These are phyloP conservation scores for Candida silvicultrix DNA, from an alignment of 805 yeast genomes.

Conservation along the genomic window DNA sequence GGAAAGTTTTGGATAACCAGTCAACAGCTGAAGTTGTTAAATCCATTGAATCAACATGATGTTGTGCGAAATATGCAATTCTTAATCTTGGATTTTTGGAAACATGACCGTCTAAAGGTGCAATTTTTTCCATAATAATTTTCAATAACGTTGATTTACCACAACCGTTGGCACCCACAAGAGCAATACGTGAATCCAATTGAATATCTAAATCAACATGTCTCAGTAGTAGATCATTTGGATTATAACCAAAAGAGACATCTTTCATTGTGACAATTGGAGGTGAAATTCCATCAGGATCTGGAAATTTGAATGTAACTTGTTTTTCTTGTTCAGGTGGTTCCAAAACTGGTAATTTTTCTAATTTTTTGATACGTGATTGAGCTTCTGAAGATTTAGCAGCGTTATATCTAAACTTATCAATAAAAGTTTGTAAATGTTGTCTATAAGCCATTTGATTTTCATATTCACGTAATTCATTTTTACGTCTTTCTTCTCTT, in stretches of 20 bases:
- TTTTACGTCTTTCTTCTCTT: slow-evolving; percentile 91
- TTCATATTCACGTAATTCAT: slow-evolving; percentile 90
- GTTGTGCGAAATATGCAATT: slow-evolving; percentile 97
- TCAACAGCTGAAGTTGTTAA: slow-evolving; percentile 77
- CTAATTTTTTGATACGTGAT: slow-evolving; percentile 93
- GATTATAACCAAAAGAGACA: slow-evolving; percentile 80
- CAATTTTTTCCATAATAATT: slow-evolving; percentile 69
- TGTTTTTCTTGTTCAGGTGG: slow-evolving; percentile 90
- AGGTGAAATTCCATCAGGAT: slow-evolving; percentile 87
- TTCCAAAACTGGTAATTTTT: slow-evolving; percentile 86
- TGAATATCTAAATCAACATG: slow-evolving; percentile 87
- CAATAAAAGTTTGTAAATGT: slow-evolving; percentile 92
- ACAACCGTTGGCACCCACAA: slow-evolving; percentile 98
- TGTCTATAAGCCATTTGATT: slow-evolving; percentile 94
- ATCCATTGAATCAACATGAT: slow-evolving; percentile 98
- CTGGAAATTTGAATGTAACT: slow-evolving; percentile 87
- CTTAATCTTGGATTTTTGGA: slow-evolving; percentile 80
- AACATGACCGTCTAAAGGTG: slow-evolving; percentile 74
- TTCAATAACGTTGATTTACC: slow-evolving; percentile 96
- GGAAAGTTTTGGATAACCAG: slow-evolving; percentile 87
- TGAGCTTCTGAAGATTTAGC: slow-evolving; percentile 98
- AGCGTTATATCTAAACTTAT: slow-evolving; percentile 94
- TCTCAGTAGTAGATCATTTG: slow-evolving; percentile 54
- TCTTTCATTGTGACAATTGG: slow-evolving; percentile 86
- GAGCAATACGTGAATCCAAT: slow-evolving; percentile 90